Base-by-base conservation (phyloP, 306 rosid species). In the Gynostemma pentaphyllum region DNA sequence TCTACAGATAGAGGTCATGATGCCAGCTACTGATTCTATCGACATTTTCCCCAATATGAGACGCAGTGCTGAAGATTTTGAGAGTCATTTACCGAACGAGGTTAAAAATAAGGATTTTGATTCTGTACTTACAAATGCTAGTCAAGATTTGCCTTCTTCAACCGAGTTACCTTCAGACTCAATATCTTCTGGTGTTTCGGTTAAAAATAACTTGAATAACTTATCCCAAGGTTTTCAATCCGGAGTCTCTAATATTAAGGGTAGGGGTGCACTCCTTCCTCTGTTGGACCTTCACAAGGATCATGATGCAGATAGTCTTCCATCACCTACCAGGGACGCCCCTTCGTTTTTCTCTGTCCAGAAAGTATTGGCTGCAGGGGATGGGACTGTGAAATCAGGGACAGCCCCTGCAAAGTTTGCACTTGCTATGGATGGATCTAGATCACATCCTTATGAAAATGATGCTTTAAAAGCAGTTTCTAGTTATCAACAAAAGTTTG, bases 201-300 rank as follows among this genome's bases (percentile, higher is more conserved):
- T 41, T 45, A 62, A 72, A 52, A 56, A 40, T 68, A 74, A 52
- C 47, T 22, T 47, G 32, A 27, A 24, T 30, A 54, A 64, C 37
- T 73, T 28, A 40, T 39, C 81, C 0, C 81, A 83, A 10, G 54
- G 66, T 53, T 67, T 64, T 37, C 77, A 66, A 72, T 66, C 81
- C 70, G 87, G 83, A 46, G 79, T 70, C 37, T 73, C 80, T 73
- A 80, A 67, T 73, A 30, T 76, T 15, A 88, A 78, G 82, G 70
- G 85, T 63, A 86, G 94, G 69, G 94, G 88, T 36, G 15, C 69
- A 53, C 74, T 81, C 68, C 82, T 88, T 19, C 99, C 99, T 42
- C 76, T 94, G 67, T 74, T 94, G 27, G 99, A 94, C 75, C 94
- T 89, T 73, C 99, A 94, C 78, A 88, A 84, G 84, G 97, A 86